These are phyloP conservation scores for Pinus taeda DNA, from an alignment of 75 land plant species.

Conservation along the genomic window DNA sequence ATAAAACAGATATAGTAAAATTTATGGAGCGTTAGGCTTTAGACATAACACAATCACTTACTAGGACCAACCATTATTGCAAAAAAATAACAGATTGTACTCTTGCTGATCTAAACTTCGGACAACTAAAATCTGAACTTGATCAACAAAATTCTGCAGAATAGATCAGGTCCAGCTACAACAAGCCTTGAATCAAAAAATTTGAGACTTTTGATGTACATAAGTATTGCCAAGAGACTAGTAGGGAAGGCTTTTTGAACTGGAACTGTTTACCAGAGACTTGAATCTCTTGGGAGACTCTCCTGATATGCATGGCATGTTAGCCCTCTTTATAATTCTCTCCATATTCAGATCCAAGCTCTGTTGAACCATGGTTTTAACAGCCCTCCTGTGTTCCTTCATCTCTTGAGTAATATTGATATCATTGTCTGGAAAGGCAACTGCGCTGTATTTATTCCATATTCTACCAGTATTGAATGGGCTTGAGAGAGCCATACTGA, in stretches of 20 bases:
- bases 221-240: conserved; percentile 1
- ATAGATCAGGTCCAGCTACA: too few species aligned
- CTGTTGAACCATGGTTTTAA: conserved; percentile 69
- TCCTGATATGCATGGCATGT: background rate
- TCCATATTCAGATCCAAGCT: conserved; percentile 78
- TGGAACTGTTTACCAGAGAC: conserved; percentile 34
- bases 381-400: conserved; percentile 41
- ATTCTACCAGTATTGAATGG: conserved; percentile 23
- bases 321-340: conserved; percentile 53
- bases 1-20: too few species aligned
- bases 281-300: conserved; percentile 18
- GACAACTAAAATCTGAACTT: too few species aligned
- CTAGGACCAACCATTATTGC: too few species aligned
- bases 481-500: conserved; percentile 41
- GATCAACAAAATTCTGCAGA: too few species aligned
- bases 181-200: too few species aligned
- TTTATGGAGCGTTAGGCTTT: too few species aligned
- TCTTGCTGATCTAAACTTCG: too few species aligned
- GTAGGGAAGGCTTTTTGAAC: conserved; percentile 67
- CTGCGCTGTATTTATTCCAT: background rate
- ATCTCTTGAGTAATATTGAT: conserved; percentile 5
- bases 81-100: too few species aligned
- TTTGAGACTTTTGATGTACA: too few species aligned
- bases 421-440: conserved; percentile 20
- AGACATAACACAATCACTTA: too few species aligned